These are phyloP conservation scores for Phaeosphaeriaceae sp. DNA, from an alignment of 2,329 filamentous ascomycete species.

Conservation along the genomic window DNA sequence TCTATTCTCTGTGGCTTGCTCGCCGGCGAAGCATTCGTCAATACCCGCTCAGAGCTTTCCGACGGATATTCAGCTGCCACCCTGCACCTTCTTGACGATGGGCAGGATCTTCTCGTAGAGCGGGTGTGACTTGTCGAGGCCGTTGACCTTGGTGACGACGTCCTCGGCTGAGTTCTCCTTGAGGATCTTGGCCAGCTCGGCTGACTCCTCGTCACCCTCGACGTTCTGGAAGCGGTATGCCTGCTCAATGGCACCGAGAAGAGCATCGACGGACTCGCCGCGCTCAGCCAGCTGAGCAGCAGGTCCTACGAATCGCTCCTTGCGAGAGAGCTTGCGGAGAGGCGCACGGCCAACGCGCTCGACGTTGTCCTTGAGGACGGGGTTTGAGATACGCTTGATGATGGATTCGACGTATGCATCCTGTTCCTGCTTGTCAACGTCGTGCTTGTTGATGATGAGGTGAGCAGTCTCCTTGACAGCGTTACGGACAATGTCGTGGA, in stretches of 20 bases:
- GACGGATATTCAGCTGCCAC: constrained; percentile 24
- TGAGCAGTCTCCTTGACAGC: constrained; percentile 85
- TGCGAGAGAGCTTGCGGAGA: constrained; percentile 89
- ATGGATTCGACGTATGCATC: constrained; percentile 90
- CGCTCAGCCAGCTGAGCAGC: constrained; percentile 87
- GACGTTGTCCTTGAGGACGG: constrained; percentile 87
- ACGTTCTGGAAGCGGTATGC: constrained; percentile 95
- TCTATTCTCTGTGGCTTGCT: constrained; percentile 7
- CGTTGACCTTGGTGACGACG: constrained; percentile 81
- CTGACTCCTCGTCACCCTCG: constrained; percentile 87
- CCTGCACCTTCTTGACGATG: constrained; percentile 83
- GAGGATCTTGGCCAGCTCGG: constrained; percentile 85
- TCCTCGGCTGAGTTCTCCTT: constrained; percentile 74
- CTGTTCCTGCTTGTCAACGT: constrained; percentile 77
- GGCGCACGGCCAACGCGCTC: constrained; percentile 96
- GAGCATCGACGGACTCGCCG: constrained; percentile 72
- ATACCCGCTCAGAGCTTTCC: constrained; percentile 19
- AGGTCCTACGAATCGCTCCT: constrained; percentile 94
- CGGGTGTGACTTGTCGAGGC: constrained; percentile 77
- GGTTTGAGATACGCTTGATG: constrained; percentile 90
- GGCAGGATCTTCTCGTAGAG: constrained; percentile 78
- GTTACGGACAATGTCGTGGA: constrained; percentile 78
- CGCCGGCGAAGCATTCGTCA: constrained; percentile 1
- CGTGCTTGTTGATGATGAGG: constrained; percentile 87
- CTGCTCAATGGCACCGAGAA: constrained; percentile 88